Evolutionary conservation across 2,329 filamentous ascomycete species (phyloP), one percentile per base, ranked within the genome.

Genomic region (Microdochium paspali): DNA sequence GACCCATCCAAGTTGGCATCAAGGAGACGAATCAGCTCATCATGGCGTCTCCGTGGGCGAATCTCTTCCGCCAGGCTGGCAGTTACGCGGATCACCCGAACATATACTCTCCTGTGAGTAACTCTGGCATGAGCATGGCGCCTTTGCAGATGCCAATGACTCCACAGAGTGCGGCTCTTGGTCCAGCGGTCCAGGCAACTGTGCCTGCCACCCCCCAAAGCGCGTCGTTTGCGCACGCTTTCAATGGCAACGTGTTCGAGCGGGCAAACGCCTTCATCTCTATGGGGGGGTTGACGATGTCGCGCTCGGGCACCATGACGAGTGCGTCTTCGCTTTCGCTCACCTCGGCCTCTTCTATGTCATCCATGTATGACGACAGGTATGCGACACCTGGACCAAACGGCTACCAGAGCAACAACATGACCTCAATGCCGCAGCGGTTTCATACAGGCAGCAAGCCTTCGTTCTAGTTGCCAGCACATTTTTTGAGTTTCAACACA

Each of bases 181-280:
- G 90, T 1, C 89, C 90, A 5, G 90, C 90, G 20, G 87, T 90
- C 47, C 90, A 95, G 65, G 90, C 90, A 1, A 96, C 89, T 0
- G 84, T 95, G 10, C 86, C 88, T 3, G 87, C 78, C 2, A 87
- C 81, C 0, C 80, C 81, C 10, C 73, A 80, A 58, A 78, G 70
- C 50, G 73, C 68, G 2, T 77, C 76, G 1, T 80, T 82, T 56
- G 70, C 72, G 7, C 66, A 67, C 15, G 71, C 73, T 1, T 80
- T 82, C 50, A 67, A 71, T 2, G 76, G 77, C 10, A 71, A 78
- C 53, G 74, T 81, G n/a, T 81, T 80, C 58, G 76, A 81, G 55
- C 67, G 78, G 18, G 78, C 78, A 0, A 77, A 80, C 47, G 69
- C 76, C 6, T 65, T 81, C 43, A 76, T 80, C 51, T 73, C 73